Percentiles rank a stretch among this genome's conserved stretches.
phyloP scores from a whole-genome alignment of 352 stramenopile genomes.

The Globisporangium spiculum region DNA sequence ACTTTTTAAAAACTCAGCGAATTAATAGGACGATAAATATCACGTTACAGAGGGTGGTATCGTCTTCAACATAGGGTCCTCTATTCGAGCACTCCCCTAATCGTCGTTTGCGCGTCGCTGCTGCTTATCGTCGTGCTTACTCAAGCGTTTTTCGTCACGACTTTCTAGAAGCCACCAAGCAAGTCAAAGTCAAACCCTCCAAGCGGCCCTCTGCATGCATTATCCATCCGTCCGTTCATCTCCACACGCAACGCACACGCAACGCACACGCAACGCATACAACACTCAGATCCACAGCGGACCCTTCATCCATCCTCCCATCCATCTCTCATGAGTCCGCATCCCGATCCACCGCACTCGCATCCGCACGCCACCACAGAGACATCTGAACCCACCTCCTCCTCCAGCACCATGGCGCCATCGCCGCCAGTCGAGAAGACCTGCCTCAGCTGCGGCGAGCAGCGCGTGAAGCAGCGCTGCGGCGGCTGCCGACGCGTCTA shows the following conservation, averaged over 20 bases:
- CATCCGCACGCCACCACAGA: neutral
- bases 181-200: neutral
- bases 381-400: neutral
- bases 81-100: neutral
- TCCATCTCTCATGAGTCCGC: neutral
- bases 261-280: no score
- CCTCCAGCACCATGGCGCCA: neutral
- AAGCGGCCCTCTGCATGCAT: neutral
- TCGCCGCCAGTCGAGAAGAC: neutral
- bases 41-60: no score
- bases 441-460: constrained; percentile 46
- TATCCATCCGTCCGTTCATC: neutral
- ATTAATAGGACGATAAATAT: no score
- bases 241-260: neutral
- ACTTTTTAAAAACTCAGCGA: no score
- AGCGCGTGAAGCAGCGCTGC: constrained; percentile 64
- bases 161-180: constrained; percentile 2
- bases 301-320: neutral
- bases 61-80: neutral
- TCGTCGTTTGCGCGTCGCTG: neutral
- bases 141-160: no score
- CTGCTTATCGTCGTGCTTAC: neutral
- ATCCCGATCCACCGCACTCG: constrained; percentile 1
- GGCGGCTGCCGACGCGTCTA: constrained; percentile 65
- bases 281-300: no score